Evolutionary conservation across 2,329 filamentous ascomycete species (phyloP).

Genomic region (Purpureocillium takamizusanense): DNA sequence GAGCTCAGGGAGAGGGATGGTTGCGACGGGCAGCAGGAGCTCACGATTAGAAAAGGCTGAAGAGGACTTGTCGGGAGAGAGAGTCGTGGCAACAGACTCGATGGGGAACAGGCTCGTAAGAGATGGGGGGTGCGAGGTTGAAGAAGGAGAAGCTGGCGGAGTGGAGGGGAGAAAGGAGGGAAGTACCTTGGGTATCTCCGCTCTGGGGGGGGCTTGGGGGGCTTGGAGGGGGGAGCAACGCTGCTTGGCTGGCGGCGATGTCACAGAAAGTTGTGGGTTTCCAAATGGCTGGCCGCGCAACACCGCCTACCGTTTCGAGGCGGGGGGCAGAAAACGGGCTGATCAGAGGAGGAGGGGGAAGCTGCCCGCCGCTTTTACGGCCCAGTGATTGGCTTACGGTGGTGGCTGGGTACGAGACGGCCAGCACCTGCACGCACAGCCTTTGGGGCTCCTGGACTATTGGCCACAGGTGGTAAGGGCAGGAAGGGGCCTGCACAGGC

Average conservation of each 20-base stretch:
- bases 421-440: constrained; percentile 2
- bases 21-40: constrained; percentile 1
- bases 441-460: no score
- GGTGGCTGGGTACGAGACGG: constrained; percentile 16
- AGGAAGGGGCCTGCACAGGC: no score
- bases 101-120: constrained; percentile 8
- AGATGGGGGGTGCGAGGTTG: constrained; percentile 14
- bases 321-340: neutral
- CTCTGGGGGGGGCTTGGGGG: no score
- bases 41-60: constrained; percentile 10
- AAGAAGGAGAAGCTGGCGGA: constrained; percentile 19
- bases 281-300: constrained; percentile 1
- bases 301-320: constrained; percentile 1
- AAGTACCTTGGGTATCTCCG: constrained; percentile 6
- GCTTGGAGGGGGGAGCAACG: neutral
- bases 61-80: constrained; percentile 8
- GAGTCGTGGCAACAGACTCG: constrained; percentile 10
- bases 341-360: constrained; percentile 11
- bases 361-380: constrained; percentile 19
- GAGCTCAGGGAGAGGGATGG: constrained; percentile 13
- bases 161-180: constrained; percentile 22
- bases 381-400: constrained; percentile 24
- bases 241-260: neutral
- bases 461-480: no score
- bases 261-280: constrained; percentile 16